Evolutionary conservation across 352 stramenopile species (phyloP).

Genomic region (Globisporangium alternatum): DNA sequence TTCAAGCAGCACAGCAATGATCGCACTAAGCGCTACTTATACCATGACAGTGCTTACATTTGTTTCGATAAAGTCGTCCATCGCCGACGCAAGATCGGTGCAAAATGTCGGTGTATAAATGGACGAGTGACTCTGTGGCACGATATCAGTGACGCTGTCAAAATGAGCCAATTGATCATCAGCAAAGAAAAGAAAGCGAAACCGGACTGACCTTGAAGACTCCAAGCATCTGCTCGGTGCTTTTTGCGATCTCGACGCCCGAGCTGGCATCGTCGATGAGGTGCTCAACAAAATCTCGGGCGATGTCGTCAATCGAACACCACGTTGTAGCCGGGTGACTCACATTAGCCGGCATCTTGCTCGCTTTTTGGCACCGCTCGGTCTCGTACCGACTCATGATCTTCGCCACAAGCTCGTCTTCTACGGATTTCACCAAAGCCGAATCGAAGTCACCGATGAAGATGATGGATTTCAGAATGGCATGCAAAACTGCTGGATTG

Average conservation of each 20-base stretch:
- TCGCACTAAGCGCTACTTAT: neutral
- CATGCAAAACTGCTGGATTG: constrained; percentile 51
- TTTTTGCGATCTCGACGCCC: constrained; percentile 64
- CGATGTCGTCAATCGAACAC: constrained; percentile 24
- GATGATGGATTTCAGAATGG: constrained; percentile 61
- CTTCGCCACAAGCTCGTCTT: constrained; percentile 70
- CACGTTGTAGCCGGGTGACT: constrained; percentile 12
- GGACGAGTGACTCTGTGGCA: constrained; percentile 58
- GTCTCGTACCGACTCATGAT: constrained; percentile 71
- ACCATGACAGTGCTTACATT: constrained; percentile 23
- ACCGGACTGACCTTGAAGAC: constrained; percentile 61
- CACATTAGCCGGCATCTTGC: constrained; percentile 1
- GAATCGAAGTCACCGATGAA: constrained; percentile 80
- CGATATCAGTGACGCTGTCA: neutral
- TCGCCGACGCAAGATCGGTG: constrained; percentile 36
- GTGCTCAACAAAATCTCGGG: constrained; percentile 38
- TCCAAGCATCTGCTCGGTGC: constrained; percentile 60
- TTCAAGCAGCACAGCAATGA: too few species aligned
- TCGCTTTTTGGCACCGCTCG: constrained; percentile 23
- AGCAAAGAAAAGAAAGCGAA: neutral
- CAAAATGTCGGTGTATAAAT: constrained; percentile 72
- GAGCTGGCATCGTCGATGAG: constrained; percentile 61
- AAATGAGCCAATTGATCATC: neutral
- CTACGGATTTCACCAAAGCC: constrained; percentile 52
- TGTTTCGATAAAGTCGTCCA: constrained; percentile 35